Percentiles rank a stretch among this genome's conserved stretches.
These are phyloP conservation scores for Didymella exigua DNA, from an alignment of 2,329 filamentous ascomycete species.

Conservation along the genomic window DNA sequence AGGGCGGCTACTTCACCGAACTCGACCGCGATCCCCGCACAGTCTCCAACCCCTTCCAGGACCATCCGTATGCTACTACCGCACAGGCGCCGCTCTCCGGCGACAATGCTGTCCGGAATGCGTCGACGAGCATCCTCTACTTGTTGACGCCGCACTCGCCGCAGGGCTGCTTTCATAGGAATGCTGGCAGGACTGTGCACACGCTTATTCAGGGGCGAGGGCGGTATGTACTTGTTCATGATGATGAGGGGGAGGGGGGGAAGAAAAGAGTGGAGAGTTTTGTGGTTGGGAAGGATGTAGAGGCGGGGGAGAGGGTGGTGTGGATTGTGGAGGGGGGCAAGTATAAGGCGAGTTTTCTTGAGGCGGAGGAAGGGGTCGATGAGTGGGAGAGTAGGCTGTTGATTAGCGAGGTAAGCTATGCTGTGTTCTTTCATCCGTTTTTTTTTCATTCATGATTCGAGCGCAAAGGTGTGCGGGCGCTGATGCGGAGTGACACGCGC, in stretches of 20 bases:
- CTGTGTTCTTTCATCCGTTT: background rate
- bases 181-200: slow-evolving; percentile 66
- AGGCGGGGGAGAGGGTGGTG: slow-evolving; percentile 65
- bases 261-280: slow-evolving; percentile 66
- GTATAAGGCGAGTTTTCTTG: slow-evolving; percentile 68
- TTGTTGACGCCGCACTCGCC: slow-evolving; percentile 63
- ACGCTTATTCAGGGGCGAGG: slow-evolving; percentile 68
- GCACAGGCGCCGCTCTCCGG: background rate
- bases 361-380: slow-evolving; percentile 51
- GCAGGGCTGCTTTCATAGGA: slow-evolving; percentile 67
- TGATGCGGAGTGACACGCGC: background rate
- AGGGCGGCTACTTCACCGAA: slow-evolving; percentile 59
- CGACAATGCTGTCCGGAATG: slow-evolving; percentile 39
- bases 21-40: slow-evolving; percentile 52
- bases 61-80: slow-evolving; percentile 17
- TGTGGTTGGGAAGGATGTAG: slow-evolving; percentile 64
- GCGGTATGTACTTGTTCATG: slow-evolving; percentile 68
- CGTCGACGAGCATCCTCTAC: slow-evolving; percentile 69
- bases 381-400: slow-evolving; percentile 58
- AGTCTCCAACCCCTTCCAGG: slow-evolving; percentile 61
- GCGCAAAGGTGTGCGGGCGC: too few species aligned
- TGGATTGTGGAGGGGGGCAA: slow-evolving; percentile 73
- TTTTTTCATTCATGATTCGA: too few species aligned
- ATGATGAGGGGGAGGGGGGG: slow-evolving; percentile 54
- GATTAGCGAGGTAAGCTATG: slow-evolving; percentile 62